These are phyloP conservation scores for Lipomyces oligophaga DNA, from an alignment of 805 yeast genomes.

Conservation along the genomic window DNA sequence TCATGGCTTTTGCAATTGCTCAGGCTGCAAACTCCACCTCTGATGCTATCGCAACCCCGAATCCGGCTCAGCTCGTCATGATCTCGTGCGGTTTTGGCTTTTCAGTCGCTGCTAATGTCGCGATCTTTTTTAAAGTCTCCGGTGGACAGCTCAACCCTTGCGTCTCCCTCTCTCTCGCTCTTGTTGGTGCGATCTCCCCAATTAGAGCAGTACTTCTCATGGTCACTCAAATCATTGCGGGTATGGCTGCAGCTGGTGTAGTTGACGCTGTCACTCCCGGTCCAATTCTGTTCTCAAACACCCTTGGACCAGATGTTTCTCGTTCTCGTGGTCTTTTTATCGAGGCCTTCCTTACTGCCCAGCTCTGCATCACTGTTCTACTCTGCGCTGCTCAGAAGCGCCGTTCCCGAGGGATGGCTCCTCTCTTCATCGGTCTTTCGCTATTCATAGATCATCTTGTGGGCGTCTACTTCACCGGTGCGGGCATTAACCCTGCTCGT, in stretches of 20 bases:
- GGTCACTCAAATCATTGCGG: constrained; percentile 69
- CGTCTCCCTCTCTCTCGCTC: constrained; percentile 68
- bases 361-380: constrained; percentile 70
- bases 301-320: constrained; percentile 67
- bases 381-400: constrained; percentile 82
- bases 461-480: constrained; percentile 80
- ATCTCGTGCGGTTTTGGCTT: constrained; percentile 85
- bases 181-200: constrained; percentile 71
- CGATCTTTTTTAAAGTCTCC: constrained; percentile 66
- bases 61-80: constrained; percentile 69
- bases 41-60: constrained; percentile 43
- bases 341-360: constrained; percentile 75
- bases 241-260: constrained; percentile 90
- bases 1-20: constrained; percentile 79
- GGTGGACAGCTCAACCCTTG: constrained; percentile 93
- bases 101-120: constrained; percentile 71
- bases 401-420: constrained; percentile 71
- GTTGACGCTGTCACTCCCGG: constrained; percentile 86
- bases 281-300: constrained; percentile 62
- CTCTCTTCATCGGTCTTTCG: constrained; percentile 77
- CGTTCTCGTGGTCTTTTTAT: constrained; percentile 71
- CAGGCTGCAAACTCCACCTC: constrained; percentile 65
- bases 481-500: constrained; percentile 90
- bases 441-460: constrained; percentile 78
- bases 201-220: constrained; percentile 63